Conservation (phyloP, 495 filamentous ascomycete genomes). For the Trichoderma orchidacearum region DNA sequence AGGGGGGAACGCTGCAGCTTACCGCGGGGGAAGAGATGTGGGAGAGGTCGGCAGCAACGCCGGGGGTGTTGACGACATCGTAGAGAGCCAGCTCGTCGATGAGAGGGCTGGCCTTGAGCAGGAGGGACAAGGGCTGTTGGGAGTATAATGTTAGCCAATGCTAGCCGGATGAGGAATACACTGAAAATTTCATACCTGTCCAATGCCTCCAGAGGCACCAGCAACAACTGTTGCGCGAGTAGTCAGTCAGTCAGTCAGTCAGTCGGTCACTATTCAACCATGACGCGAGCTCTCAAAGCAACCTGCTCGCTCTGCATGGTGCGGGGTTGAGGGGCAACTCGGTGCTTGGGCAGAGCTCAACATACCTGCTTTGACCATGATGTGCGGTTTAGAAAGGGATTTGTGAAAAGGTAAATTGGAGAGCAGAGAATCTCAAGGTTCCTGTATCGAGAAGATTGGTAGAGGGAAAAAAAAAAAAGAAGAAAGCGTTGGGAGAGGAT, state of each 20-base stretch:
- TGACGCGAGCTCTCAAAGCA: not conserved
- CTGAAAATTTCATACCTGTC: constrained; percentile 51
- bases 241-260: constrained; percentile 6
- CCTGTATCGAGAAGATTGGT: constrained; percentile 5
- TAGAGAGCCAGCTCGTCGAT: constrained; percentile 88
- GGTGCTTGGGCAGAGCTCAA: not conserved
- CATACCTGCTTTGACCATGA: constrained; percentile 82
- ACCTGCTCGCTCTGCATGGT: not conserved
- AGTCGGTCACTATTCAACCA: not conserved
- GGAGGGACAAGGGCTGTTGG: constrained; percentile 78
- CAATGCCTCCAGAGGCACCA: constrained; percentile 95
- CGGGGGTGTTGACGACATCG: constrained; percentile 98
- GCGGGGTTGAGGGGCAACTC: not conserved
- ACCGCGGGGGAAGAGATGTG: constrained; percentile 93
- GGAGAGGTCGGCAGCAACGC: constrained; percentile 88
- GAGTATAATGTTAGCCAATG: not conserved
- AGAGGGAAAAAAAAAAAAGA: not conserved
- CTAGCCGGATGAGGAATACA: not conserved
- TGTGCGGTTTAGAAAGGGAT: constrained; percentile 20
- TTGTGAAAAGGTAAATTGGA: not conserved
- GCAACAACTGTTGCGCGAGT: constrained; percentile 55
- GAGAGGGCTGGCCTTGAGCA: constrained; percentile 76
- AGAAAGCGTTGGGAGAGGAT: not conserved
- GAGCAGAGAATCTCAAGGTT: no score
- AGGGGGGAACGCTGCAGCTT: not conserved